phyloP scores from a whole-genome alignment of 768 basidiomycete species.

The Postia placenta region DNA sequence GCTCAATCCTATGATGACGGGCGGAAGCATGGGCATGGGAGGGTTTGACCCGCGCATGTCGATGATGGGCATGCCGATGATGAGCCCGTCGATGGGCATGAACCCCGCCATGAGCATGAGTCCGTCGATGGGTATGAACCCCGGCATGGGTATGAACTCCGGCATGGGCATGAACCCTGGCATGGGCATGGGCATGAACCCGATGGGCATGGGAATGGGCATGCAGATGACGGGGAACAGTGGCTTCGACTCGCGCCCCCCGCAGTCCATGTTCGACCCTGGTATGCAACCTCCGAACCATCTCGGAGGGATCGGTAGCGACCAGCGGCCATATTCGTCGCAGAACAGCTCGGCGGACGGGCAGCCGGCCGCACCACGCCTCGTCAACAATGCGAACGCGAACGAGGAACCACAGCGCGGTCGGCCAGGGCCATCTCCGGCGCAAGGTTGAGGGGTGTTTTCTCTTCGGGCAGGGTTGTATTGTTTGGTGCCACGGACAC shows the following conservation, averaged over 20 bases:
- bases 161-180: slow-evolving; percentile 10
- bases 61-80: slow-evolving; percentile 75
- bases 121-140: slow-evolving; percentile 12
- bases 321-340: slow-evolving; percentile 7
- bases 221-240: slow-evolving; percentile 63
- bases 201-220: slow-evolving; percentile 29
- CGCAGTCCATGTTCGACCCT: slow-evolving; percentile 25
- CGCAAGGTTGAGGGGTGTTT: too few relatives aligned
- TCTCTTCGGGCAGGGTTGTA: too few relatives aligned
- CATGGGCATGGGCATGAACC: slow-evolving; percentile 15
- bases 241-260: slow-evolving; percentile 52
- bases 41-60: slow-evolving; percentile 73
- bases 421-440: neutral
- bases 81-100: slow-evolving; percentile 46
- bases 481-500: too few relatives aligned
- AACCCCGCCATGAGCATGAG: slow-evolving; percentile 41
- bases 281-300: slow-evolving; percentile 6
- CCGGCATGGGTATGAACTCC: slow-evolving; percentile 15
- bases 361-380: slow-evolving; percentile 17
- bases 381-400: slow-evolving; percentile 1
- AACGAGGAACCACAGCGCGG: neutral
- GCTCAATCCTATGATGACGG: slow-evolving; percentile 55
- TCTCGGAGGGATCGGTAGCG: neutral
- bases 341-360: slow-evolving; percentile 17
- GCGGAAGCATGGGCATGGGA: slow-evolving; percentile 35